Evolutionary conservation across 2,329 filamentous ascomycete genomes (phyloP).

Genomic region (Arthroderma sp.): DNA sequence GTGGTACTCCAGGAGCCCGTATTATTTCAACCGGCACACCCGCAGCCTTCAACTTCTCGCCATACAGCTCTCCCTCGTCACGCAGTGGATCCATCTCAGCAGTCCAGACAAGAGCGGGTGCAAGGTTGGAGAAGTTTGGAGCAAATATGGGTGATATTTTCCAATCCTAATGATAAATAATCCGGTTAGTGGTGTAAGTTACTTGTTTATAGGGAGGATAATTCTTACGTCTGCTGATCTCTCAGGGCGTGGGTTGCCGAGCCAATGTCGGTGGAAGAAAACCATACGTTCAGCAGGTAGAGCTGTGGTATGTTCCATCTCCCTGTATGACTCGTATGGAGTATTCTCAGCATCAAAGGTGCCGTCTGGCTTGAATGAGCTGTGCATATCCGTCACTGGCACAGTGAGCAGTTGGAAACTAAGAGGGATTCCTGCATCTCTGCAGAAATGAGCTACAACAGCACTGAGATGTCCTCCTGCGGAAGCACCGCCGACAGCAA

Average conservation of each 20-base stretch:
- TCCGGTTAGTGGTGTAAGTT: neutral
- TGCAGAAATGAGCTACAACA: constrained; percentile 26
- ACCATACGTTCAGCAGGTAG: constrained; percentile 26
- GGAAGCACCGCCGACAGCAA: constrained; percentile 28
- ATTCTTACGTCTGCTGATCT: constrained; percentile 21
- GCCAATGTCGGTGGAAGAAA: constrained; percentile 27
- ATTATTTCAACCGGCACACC: constrained; percentile 21
- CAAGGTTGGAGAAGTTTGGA: constrained; percentile 22
- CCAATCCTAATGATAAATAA: constrained; percentile 21
- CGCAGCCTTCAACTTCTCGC: constrained; percentile 23
- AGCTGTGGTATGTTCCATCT: constrained; percentile 24
- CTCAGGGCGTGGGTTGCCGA: constrained; percentile 24
- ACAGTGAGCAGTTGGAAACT: constrained; percentile 26
- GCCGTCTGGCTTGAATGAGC: constrained; percentile 23
- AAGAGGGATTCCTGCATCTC: constrained; percentile 24
- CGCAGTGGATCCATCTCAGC: constrained; percentile 31
- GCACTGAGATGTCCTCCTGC: constrained; percentile 29
- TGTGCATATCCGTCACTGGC: constrained; percentile 25
- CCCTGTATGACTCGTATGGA: constrained; percentile 28
- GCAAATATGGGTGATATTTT: constrained; percentile 30
- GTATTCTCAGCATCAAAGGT: constrained; percentile 22
- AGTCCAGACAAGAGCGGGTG: constrained; percentile 27
- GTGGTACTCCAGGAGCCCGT: constrained; percentile 22
- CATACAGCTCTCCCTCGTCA: constrained; percentile 30
- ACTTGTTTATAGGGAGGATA: neutral